These are phyloP conservation scores for Pythium aquatile DNA, from an alignment of 352 stramenopile genomes.

Conservation along the genomic window DNA sequence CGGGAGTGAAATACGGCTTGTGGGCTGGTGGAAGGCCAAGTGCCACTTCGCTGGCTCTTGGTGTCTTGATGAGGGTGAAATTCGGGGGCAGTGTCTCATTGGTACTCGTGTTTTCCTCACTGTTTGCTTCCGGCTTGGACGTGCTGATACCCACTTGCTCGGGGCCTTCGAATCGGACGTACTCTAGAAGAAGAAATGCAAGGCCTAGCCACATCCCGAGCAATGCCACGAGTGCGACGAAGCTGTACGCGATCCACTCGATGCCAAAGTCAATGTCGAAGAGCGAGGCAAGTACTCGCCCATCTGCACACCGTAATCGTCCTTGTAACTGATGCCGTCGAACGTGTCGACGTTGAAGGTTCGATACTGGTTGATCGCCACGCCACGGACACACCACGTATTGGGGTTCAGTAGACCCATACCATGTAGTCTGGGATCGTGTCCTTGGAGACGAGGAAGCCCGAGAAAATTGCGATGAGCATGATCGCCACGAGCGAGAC, in stretches of 20 bases:
- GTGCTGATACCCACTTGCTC: slow-evolving; percentile 5
- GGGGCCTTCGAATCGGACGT: slow-evolving; percentile 29
- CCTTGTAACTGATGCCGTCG: slow-evolving; percentile 32
- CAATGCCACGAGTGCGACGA: slow-evolving; percentile 21
- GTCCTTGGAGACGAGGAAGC: slow-evolving; percentile 36
- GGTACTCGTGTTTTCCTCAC: background rate
- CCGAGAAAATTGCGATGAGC: slow-evolving; percentile 36
- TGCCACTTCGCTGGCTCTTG: background rate
- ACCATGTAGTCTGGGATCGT: slow-evolving; percentile 35
- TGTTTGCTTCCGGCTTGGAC: no score
- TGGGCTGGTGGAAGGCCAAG: background rate
- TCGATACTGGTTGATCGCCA: slow-evolving; percentile 33
- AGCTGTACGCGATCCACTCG: slow-evolving; percentile 24
- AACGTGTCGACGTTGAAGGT: slow-evolving; percentile 25
- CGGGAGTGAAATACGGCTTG: slow-evolving; percentile 11
- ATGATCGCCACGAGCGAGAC: slow-evolving; percentile 27
- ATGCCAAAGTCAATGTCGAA: slow-evolving; percentile 20
- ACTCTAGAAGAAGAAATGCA: slow-evolving; percentile 29
- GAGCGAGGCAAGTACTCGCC: slow-evolving; percentile 26
- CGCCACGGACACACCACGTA: slow-evolving; percentile 29
- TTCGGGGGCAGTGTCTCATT: background rate
- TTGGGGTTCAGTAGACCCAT: slow-evolving; percentile 56
- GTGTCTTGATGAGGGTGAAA: background rate
- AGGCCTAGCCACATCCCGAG: slow-evolving; percentile 30
- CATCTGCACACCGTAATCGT: slow-evolving; percentile 14